Conservation (phyloP, 345 rosid species). For the Camelina sativa region DNA sequence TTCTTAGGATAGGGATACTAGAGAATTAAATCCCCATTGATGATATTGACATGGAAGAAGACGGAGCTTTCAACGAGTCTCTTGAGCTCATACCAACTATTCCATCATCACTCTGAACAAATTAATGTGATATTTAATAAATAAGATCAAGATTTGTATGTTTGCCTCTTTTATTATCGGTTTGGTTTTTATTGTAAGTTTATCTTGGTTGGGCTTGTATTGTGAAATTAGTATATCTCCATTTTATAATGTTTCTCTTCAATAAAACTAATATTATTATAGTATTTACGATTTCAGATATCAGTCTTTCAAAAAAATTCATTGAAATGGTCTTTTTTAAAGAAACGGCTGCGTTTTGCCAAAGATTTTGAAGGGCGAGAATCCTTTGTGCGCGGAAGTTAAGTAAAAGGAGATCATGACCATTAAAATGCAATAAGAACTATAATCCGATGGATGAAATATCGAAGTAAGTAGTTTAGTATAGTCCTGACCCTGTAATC, state of each 20-base stretch:
- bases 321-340: not conserved
- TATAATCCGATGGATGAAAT: not conserved
- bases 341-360: not conserved
- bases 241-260: not conserved
- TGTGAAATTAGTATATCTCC: not conserved
- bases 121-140: too few species aligned
- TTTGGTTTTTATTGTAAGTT: too few species aligned
- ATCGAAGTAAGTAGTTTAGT: not conserved
- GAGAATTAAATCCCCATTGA: too few species aligned
- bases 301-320: too few species aligned
- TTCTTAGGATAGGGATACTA: too few species aligned
- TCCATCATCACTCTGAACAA: constrained; percentile 21
- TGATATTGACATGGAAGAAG: constrained; percentile 49
- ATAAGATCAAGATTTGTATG: constrained; percentile 13
- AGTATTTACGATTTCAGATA: too few species aligned
- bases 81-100: constrained; percentile 37
- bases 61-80: constrained; percentile 28
- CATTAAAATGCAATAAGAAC: not conserved
- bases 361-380: not conserved
- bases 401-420: not conserved
- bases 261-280: not conserved
- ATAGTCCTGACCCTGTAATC: not conserved
- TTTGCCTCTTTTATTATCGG: not conserved
- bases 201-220: too few species aligned
- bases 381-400: not conserved